A percentile compares a stretch with the other conserved stretches of the same genome.
Conservation (phyloP, 2,329 filamentous ascomycete genomes). For the Trichoderma breve region DNA sequence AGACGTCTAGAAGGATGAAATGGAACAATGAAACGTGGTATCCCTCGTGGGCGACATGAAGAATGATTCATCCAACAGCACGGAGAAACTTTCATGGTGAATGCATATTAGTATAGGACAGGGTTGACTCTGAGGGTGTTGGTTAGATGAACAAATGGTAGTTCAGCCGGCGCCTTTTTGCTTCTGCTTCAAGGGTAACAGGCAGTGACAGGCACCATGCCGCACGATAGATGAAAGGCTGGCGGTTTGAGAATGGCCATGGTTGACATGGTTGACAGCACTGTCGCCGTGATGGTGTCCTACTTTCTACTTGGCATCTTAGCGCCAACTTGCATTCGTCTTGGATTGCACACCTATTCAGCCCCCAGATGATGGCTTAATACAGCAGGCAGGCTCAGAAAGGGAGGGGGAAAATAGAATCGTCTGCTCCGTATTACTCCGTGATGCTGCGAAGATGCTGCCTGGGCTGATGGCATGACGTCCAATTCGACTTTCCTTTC, state of each 20-base stretch:
- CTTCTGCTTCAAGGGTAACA: neutral
- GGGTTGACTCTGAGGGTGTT: neutral
- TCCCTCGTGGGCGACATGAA: neutral
- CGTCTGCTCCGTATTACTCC: neutral
- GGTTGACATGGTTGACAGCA: neutral
- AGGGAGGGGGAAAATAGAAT: neutral
- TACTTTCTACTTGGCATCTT: neutral
- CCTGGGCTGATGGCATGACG: neutral
- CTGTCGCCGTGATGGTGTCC: neutral
- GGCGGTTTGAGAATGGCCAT: neutral
- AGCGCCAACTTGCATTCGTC: neutral
- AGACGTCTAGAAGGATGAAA: constrained; percentile 1
- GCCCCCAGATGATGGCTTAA: neutral
- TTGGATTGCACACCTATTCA: neutral
- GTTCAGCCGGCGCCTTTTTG: neutral
- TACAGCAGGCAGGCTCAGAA: neutral
- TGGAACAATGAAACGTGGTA: constrained; percentile 13
- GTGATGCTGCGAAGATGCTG: neutral
- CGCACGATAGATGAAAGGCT: neutral
- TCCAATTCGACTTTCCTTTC: neutral
- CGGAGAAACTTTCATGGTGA: neutral
- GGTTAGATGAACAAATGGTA: neutral
- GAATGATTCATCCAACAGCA: neutral
- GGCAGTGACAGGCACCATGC: neutral
- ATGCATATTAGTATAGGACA: neutral